Evolutionary conservation across 1,139 yeast species (phyloP), one percentile per base, ranked within the genome.

Genomic region (Diutina neorugosa): DNA sequence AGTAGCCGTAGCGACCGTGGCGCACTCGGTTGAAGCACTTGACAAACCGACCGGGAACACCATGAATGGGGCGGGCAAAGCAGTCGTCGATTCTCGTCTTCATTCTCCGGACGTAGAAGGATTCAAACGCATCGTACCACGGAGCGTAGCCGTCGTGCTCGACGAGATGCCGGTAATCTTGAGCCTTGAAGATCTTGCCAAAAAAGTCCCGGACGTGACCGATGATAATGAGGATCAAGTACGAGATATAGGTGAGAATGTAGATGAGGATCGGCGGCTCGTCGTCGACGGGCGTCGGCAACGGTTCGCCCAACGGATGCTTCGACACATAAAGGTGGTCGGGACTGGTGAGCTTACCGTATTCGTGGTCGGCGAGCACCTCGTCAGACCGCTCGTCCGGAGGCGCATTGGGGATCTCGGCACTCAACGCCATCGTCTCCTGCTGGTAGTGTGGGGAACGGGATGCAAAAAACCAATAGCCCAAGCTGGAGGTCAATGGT

Each of bases 71-170:
- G 65, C 97, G 82, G 4, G 95, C 89, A 69, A 93, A 93, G 67
- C 97, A 90, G 68, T 93, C 98, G 63, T 87, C 96, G 58, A 93
- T 80, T 69, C 96, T 86, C 59, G 79, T 80, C 66, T 94, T 91
- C 74, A 93, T 78, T 62, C 98, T 82, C 63, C 99, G 84, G 49
- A 91, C 86, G 67, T 91, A 93, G 65, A 93, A 94, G 60, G 88
- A 82, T 68, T 93, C 99, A 66, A 93, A 91, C 52, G 90, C 94
- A 51, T 94, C 87, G 62, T 86, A 87, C 86, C 96, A 85, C 44
- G 99, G 98, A 40, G 98, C 98, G 63, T 88, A 84, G 1, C 99
- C 99, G 65, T 93, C 83, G 57, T 78, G 76, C 63, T 87, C 94
- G 53, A 85, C 71, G 56, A 91, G 75, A 60, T 87, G 85, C 51